Evolutionary conservation across 2,329 filamentous ascomycete species (phyloP), one percentile per base, ranked within the genome.

Genomic region (Teratosphaeria nubilosa): DNA sequence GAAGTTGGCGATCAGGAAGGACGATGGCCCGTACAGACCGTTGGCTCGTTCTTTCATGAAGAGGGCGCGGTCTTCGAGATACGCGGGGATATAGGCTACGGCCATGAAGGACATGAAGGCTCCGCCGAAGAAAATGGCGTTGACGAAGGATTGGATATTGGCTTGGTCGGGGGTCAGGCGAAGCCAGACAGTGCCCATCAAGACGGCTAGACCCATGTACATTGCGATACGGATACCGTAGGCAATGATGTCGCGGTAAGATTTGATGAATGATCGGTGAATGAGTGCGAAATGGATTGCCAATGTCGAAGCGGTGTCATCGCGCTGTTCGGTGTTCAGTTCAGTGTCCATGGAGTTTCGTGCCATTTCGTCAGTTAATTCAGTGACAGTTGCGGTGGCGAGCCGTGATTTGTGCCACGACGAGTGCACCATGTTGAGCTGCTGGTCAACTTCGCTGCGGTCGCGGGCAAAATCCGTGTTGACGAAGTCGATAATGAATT

Each of bases 161-260:
- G 80, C 76, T 69, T 95, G 90, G 0, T 79, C 75, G 0, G 86
- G 79, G 3, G 80, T 75, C 2, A 95, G 78, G 5, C 90, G 83
- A 14, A 95, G 75, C 86, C 88, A 95, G 13, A 95, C 87, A 0
- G 90, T 95, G 5, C 90, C 90, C 86, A 92, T 91, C 82, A 94
- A 86, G 65, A 94, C 82, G 1, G 89, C 89, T 16, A 95, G 78
- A 74, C 82, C 83, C 60, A 86, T 78, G 72, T 95, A 94, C 89
- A 95, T 95, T 48, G 82, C 86, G 50, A 94, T 78, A 3, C 90
- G 83, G 64, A 94, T 90, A 0, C 87, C 88, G 67, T 95, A 95
- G 0, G 86, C 89, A 55, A 95, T 83, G 6, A 95, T 80, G 69
- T 95, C 90, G 27, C 90, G 85, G 71, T 91, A 88, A 53, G 84